Evolutionary conservation across 768 basidiomycete species (phyloP), one percentile per base, ranked within the genome.

Genomic region (Mycena albidolilacea): DNA sequence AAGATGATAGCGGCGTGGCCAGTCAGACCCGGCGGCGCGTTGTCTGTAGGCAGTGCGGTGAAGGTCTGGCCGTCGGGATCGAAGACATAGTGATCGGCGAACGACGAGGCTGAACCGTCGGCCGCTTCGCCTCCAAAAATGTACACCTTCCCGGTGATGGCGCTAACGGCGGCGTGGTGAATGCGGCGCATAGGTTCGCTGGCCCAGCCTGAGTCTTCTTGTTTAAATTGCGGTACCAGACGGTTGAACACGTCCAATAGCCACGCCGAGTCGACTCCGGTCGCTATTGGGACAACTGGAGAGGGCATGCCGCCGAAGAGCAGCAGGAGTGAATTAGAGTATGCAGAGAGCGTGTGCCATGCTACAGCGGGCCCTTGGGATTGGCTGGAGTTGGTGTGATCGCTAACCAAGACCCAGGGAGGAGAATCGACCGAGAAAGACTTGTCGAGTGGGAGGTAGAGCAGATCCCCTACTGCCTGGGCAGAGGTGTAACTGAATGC

Each of bases 291-390:
- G 75, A 9, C 91, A 90, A 76, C 89, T 87, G 7, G 91, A 85
- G 3, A 93, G 15, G 92, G 89, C 75, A 91, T 86, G 19, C 96
- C 96, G 23, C 96, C 96, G 70, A 96, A 95, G 15, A 92, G 80
- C 5, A 97, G 84, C 2, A 90, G 73, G 30, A 85, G 89, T 82
- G 85, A 81, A 67, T 89, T 88, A 10, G 15, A 19, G 82, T 89
- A 88, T 5, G 92, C 89, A 17, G 93, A 92, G 54, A 97, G 83
- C 1, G 93, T 90, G 79, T 96, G 93, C 93, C 94, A 97, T 12
- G 93, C 90, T 12, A 96, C 84, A 9, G 89, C 81, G 30, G 94
- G 94, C 0, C 89, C 89, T 67, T 88, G 86, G 0, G 87, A 82
- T 6, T 85, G 78, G 7, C 85, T 80, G 5, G 83, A 80, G 72